Evolutionary conservation across 768 basidiomycete genomes (phyloP).

Genomic region (Suillus brevipes): DNA sequence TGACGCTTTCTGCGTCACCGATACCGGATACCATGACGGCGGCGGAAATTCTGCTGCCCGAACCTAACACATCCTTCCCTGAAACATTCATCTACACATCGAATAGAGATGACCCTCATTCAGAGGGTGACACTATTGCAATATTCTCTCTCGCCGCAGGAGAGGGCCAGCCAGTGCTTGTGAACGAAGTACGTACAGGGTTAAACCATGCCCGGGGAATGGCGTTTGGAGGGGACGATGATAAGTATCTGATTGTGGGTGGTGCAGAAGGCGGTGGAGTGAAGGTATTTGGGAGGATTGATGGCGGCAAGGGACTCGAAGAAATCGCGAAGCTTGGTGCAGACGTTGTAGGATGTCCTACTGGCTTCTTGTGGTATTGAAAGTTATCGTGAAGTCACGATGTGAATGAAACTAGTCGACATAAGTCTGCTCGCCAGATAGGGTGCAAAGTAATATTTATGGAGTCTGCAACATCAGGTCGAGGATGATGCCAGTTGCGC

Average conservation of each 20-base stretch:
- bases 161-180: constrained; percentile 46
- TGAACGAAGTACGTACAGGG: constrained; percentile 67
- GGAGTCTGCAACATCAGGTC: neutral
- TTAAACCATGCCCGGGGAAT: constrained; percentile 71
- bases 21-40: constrained; percentile 55
- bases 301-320: constrained; percentile 56
- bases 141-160: constrained; percentile 57
- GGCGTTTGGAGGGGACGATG: constrained; percentile 60
- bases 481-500: neutral
- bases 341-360: constrained; percentile 35
- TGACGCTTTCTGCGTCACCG: constrained; percentile 49
- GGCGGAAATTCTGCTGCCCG: constrained; percentile 67
- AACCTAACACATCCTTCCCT: constrained; percentile 51
- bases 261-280: constrained; percentile 65
- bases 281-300: constrained; percentile 66
- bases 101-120: constrained; percentile 71
- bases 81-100: constrained; percentile 67
- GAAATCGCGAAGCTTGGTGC: constrained; percentile 47
- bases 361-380: constrained; percentile 42
- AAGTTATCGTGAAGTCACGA: neutral
- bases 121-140: constrained; percentile 71
- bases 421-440: neutral
- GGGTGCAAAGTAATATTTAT: neutral
- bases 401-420: neutral
- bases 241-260: constrained; percentile 63